Base-by-base conservation (phyloP, 257 asterid species). In the Dorcoceras hygrometricum region DNA sequence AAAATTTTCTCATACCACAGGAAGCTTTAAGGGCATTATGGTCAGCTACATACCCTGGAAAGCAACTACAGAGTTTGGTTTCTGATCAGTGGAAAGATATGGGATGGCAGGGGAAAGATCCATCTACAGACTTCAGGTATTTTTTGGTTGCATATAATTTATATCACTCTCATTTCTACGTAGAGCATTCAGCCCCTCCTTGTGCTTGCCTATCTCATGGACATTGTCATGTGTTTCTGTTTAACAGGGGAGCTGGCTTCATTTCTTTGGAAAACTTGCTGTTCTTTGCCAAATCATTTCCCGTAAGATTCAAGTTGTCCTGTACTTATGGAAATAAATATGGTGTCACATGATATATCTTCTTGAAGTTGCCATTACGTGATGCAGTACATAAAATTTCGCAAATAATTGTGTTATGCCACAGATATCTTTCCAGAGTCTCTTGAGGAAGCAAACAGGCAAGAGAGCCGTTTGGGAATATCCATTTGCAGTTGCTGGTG, bases 21-120 rank as follows among this genome's bases (percentile, higher is more conserved):
- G 89, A 83, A 43, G 93, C 90, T 65, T 81, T 91, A 82, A 82
- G 78, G 83, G 94, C 96, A 43, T 77, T 91, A 53, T 91, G 98
- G 98, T 74, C 72, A 48, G 90, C 94, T 28, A 79, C 98, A 26
- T 91, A 83, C 69, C 98, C 98, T 39, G 88, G 79, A 20, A 79
- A 77, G 75, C 81, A 89, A 78, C 80, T 91, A 29, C 82, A 73
- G 14, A 74, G 86, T 82, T 82, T 91, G 82, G 76, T 89, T 75
- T 91, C 96, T 68, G 95, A 89, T 64, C 94, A 85, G 74, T 89
- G 98, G 98, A 91, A 91, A 75, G 83, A 91, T 71, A 91, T 91
- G 98, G 98, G 98, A 65, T 91, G 97, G 97, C 97, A 91, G 73
- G 97, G 97, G 36, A 89, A 88, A 79, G 96, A 91, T 79, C 97